Percentiles rank a stretch among this genome's conserved stretches.
Conservation (phyloP, 164 flowering plant species). For the Akebia trifoliata region DNA sequence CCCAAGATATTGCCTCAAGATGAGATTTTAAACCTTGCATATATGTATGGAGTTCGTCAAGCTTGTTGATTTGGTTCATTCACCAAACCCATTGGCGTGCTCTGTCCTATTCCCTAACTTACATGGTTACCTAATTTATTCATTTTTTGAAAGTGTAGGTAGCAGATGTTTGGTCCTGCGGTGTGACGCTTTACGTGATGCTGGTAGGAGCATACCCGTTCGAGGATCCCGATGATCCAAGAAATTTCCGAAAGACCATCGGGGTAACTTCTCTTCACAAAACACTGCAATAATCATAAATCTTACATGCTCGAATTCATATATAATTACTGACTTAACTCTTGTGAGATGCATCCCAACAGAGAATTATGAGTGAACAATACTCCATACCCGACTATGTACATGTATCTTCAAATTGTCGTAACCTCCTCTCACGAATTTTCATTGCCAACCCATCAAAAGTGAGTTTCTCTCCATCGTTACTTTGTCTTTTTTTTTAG, state of each 20-base stretch:
- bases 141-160: background rate
- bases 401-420: constrained; percentile 55
- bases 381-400: constrained; percentile 70
- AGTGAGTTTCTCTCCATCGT: constrained; percentile 26
- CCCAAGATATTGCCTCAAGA: too few relatives aligned
- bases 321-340: background rate
- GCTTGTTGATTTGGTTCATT: too few relatives aligned
- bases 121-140: background rate
- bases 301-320: background rate
- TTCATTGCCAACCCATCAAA: constrained; percentile 63
- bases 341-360: background rate
- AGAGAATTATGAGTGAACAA: constrained; percentile 61
- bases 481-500: too few relatives aligned
- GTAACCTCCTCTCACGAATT: constrained; percentile 53
- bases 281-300: background rate
- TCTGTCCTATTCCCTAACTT: too few relatives aligned
- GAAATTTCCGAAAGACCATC: constrained; percentile 3
- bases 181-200: constrained; percentile 3
- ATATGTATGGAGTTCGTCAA: too few relatives aligned
- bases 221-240: too few relatives aligned
- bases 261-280: background rate
- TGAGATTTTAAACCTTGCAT: too few relatives aligned
- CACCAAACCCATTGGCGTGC: too few relatives aligned
- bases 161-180: constrained; percentile 4
- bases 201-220: constrained; percentile 8